Evolutionary conservation across 345 rosid genomes (phyloP), one percentile per base, ranked within the genome.

Genomic region (Murraya paniculata): DNA sequence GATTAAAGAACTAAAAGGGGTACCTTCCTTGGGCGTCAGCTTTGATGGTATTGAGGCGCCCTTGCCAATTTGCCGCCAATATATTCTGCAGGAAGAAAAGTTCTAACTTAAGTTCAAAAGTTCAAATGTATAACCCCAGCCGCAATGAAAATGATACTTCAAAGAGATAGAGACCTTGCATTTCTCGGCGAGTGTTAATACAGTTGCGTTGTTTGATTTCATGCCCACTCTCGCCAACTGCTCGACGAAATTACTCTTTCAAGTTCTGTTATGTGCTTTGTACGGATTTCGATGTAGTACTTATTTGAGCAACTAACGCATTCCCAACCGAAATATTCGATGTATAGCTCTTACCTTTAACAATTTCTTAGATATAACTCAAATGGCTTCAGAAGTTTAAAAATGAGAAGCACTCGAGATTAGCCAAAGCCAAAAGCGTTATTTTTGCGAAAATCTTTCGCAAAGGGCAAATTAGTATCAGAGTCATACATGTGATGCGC

Each of bases 1-100:
- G 24, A 45, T 19, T 25, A 24, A 67, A 66, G 7, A 41, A 56
- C 16, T 45, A 68, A 27, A 57, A 18, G 0, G 50, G 73, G 53
- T 57, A 94, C 98, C 98, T 95, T 83, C 95, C 97, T 82, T 89
- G 83, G 81, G 92, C 89, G 76, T 93, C 95, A 33, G 98, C 92
- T 84, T 91, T 90, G 86, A 95, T 82, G 68, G 98, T 93, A 50
- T 88, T 87, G 28, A 95, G 90, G 38, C 81, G 79, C 41, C 92
- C 95, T 84, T 87, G 91, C 95, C 98, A 95, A 83, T 88, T 95
- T 59, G 98, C 90, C 21, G 85, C 92, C 81, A 91, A 77, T 82
- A 95, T 86, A 77, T 77, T 93, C 98, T 95, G 89, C 85, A 79
- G 35, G 18, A 53, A 16, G 4, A 55, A 27, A 74, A 16, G 7